Percentiles rank a stretch among this genome's conserved stretches.
These are phyloP conservation scores for Neopestalotiopsis sp. DNA, from an alignment of 2,329 filamentous ascomycete genomes.

Conservation along the genomic window DNA sequence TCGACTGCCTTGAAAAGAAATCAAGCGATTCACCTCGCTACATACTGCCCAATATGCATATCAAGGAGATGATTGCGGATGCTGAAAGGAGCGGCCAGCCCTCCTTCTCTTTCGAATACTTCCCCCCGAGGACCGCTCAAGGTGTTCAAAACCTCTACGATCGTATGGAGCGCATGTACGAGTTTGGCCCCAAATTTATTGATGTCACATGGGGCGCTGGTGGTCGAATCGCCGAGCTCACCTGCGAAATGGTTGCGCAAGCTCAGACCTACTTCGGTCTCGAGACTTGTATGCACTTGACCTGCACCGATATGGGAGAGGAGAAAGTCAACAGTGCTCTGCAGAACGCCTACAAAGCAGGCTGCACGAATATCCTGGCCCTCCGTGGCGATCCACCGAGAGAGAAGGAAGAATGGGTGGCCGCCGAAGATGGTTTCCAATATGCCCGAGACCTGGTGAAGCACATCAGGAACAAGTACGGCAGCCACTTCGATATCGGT, in stretches of 20 bases:
- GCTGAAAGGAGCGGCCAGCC: constrained; percentile 79
- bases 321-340: constrained; percentile 91
- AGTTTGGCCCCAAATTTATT: constrained; percentile 91
- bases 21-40: neutral
- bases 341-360: constrained; percentile 86
- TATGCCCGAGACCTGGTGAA: constrained; percentile 87
- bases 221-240: constrained; percentile 87
- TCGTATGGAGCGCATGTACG: constrained; percentile 98
- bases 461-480: constrained; percentile 80
- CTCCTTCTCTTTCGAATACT: constrained; percentile 99
- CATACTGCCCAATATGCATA: constrained; percentile 75
- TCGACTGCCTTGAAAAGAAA: neutral
- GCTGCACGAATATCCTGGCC: constrained; percentile 96
- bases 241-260: constrained; percentile 96
- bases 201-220: constrained; percentile 99
- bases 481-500: constrained; percentile 94
- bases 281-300: constrained; percentile 99
- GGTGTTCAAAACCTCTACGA: constrained; percentile 99
- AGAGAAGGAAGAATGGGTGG: constrained; percentile 93
- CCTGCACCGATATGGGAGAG: constrained; percentile 96
- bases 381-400: constrained; percentile 91
- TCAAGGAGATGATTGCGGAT: constrained; percentile 87
- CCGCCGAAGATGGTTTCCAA: constrained; percentile 82
- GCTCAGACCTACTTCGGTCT: constrained; percentile 94
- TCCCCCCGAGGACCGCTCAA: constrained; percentile 95